Base-by-base conservation (phyloP, 148 eudicot genomes). In the Gaultheria prostrata region DNA sequence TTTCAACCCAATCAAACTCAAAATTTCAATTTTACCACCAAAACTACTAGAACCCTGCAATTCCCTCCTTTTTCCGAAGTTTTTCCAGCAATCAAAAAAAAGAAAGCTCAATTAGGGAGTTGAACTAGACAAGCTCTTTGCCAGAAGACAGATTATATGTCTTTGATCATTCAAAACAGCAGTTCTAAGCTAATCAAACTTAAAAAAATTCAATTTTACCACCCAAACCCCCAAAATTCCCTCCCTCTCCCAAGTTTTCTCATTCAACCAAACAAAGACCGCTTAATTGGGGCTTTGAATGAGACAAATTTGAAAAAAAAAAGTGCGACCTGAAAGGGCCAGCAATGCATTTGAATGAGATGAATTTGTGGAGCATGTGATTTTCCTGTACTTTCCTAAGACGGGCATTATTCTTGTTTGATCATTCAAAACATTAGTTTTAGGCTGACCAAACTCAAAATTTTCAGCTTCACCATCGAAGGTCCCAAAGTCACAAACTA, bases 251-350 rank as follows among this genome's bases (percentile, higher is more conserved):
- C 14, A 53, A 39, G 43, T 15, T 69, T 69, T 33, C n/a, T 15
- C 43, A 33, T 2, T 39, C 45, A 71, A 33, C 45, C 75, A 65
- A 65, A 65, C 33, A 39, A 39, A 39, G 43, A 39, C 43, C 43
- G 43, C 43, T 39, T 0, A 54, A 39, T 39, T 39, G 4, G 43
- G 43, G 4, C 43, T 39, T 53, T 10, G 0, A 21, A 21, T 59
- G 26, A 61, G 12, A 18, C 76, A 35, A 35, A n/a, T 61, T 9
- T 12, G 11, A 8, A 2, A 15, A 10, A 77, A 82, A 82, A 77
- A 72, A 45, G 51, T 45, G 70, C 10, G 32, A 96, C 98, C 98
- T 96, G 98, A 81, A 96, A 93, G 15, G 98, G 97, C 94, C 98
- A 93, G 79, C 92, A 95, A 83, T 96, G 99, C 24, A 57, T 57